phyloP scores from a whole-genome alignment of 2,329 filamentous ascomycete genomes.

The Cladorrhinum sp. region DNA sequence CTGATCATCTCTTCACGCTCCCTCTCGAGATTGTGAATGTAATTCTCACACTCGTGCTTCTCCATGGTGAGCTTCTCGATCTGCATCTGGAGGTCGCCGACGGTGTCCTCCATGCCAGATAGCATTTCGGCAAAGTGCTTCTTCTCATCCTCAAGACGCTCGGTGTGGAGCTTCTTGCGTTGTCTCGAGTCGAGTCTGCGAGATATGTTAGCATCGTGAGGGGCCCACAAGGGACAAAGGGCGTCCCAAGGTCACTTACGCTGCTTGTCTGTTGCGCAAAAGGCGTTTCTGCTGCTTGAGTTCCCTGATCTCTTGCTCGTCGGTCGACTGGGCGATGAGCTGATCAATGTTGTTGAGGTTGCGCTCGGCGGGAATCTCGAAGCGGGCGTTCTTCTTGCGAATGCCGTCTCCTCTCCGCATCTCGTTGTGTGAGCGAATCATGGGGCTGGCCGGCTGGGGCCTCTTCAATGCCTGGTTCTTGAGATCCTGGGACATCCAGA shows the following conservation, averaged over 20 bases:
- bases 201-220: slow-evolving; percentile 5
- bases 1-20: slow-evolving; percentile 93
- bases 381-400: slow-evolving; percentile 97
- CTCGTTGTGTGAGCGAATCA: slow-evolving; percentile 72
- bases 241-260: slow-evolving; percentile 57
- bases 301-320: slow-evolving; percentile 94
- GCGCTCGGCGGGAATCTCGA: slow-evolving; percentile 92
- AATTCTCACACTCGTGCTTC: slow-evolving; percentile 70
- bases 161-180: slow-evolving; percentile 97
- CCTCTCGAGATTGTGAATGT: slow-evolving; percentile 71
- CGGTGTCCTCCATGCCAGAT: slow-evolving; percentile 72
- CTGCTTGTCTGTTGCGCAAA: slow-evolving; percentile 91
- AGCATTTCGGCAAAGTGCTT: slow-evolving; percentile 81
- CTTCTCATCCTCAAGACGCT: slow-evolving; percentile 95
- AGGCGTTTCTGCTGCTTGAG: slow-evolving; percentile 97
- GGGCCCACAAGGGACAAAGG: background rate
- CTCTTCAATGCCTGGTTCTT: slow-evolving; percentile 55
- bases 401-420: slow-evolving; percentile 80
- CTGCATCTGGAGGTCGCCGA: slow-evolving; percentile 64
- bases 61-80: slow-evolving; percentile 69
- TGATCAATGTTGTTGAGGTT: slow-evolving; percentile 94
- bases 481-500: slow-evolving; percentile 47
- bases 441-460: slow-evolving; percentile 65
- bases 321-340: slow-evolving; percentile 80
- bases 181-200: slow-evolving; percentile 90